These are phyloP conservation scores for Paxillus involutus DNA, from an alignment of 768 basidiomycete species.

Conservation along the genomic window DNA sequence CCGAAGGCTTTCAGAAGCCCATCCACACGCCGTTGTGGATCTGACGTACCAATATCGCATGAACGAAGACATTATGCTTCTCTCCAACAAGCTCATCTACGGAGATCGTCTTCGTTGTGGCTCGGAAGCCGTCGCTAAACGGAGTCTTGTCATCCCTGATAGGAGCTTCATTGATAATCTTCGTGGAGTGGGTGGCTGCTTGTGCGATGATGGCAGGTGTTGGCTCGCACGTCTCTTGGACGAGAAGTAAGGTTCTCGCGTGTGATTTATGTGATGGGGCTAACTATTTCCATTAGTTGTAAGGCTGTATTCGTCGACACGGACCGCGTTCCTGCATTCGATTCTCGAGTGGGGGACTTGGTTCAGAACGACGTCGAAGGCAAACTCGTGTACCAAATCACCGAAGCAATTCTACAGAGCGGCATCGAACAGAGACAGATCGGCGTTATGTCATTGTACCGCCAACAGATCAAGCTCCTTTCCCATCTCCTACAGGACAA, in stretches of 20 bases:
- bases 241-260: slow-evolving; percentile 50
- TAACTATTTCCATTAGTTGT: slow-evolving; percentile 45
- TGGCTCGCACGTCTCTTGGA: slow-evolving; percentile 71
- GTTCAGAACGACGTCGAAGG: slow-evolving; percentile 90
- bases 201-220: slow-evolving; percentile 44
- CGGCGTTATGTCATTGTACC: slow-evolving; percentile 88
- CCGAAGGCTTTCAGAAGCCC: slow-evolving; percentile 81
- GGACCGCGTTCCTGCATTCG: slow-evolving; percentile 72
- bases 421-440: slow-evolving; percentile 73
- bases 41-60: slow-evolving; percentile 91
- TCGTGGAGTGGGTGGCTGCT: slow-evolving; percentile 35
- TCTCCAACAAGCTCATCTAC: slow-evolving; percentile 89
- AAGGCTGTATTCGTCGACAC: slow-evolving; percentile 96
- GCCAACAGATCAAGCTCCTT: slow-evolving; percentile 93
- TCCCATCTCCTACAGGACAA: slow-evolving; percentile 57
- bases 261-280: neutral
- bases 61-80: slow-evolving; percentile 93
- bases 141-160: slow-evolving; percentile 54
- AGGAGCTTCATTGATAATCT: slow-evolving; percentile 41
- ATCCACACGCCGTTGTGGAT: slow-evolving; percentile 83
- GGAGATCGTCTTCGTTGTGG: slow-evolving; percentile 77
- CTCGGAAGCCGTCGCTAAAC: slow-evolving; percentile 63
- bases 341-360: slow-evolving; percentile 82
- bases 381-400: slow-evolving; percentile 61
- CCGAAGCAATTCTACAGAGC: slow-evolving; percentile 59